Percentiles rank a stretch among this genome's conserved stretches.
These are phyloP conservation scores for Pugionium dolabratum DNA, from an alignment of 345 rosid species.

Conservation along the genomic window DNA sequence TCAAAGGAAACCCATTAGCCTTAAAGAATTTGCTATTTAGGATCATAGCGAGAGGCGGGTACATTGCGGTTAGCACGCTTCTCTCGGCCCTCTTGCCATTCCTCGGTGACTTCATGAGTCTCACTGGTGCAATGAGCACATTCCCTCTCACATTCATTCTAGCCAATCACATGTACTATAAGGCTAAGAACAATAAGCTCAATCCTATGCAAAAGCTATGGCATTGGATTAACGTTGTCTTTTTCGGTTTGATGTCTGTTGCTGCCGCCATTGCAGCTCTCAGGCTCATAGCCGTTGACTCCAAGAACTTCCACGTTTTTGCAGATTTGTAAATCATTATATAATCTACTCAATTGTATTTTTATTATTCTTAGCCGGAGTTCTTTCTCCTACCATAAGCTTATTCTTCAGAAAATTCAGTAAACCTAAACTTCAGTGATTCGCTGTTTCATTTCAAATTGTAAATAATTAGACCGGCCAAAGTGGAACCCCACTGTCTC, in stretches of 20 bases:
- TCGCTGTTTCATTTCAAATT: conserved; percentile 15
- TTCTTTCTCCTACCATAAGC: too few relatives aligned
- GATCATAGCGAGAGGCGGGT: conserved; percentile 66
- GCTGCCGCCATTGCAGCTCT: conserved; percentile 71
- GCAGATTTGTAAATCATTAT: conserved; percentile 55
- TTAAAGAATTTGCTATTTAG: conserved; percentile 57
- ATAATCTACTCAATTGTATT: too few relatives aligned
- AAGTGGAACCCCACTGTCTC: conserved; percentile 45
- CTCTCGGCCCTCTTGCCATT: conserved; percentile 58
- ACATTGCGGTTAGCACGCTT: conserved; percentile 64
- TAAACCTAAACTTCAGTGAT: conserved; percentile 3
- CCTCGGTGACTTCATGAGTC: conserved; percentile 51
- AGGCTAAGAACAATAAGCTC: conserved; percentile 56
- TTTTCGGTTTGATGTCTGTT: conserved; percentile 59
- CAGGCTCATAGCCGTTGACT: conserved; percentile 69
- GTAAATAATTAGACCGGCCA: conserved; percentile 28
- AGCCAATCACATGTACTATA: conserved; percentile 83
- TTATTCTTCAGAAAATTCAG: too few relatives aligned
- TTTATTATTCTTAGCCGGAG: too few relatives aligned
- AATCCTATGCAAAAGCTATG: conserved; percentile 52
- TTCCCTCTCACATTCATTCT: conserved; percentile 88
- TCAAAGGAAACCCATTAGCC: conserved; percentile 62
- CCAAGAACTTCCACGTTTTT: conserved; percentile 70
- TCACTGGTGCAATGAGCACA: conserved; percentile 83
- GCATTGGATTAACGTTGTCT: conserved; percentile 77